Conservation (phyloP, 805 yeast genomes). For the Jamesozyma spencerorum region DNA sequence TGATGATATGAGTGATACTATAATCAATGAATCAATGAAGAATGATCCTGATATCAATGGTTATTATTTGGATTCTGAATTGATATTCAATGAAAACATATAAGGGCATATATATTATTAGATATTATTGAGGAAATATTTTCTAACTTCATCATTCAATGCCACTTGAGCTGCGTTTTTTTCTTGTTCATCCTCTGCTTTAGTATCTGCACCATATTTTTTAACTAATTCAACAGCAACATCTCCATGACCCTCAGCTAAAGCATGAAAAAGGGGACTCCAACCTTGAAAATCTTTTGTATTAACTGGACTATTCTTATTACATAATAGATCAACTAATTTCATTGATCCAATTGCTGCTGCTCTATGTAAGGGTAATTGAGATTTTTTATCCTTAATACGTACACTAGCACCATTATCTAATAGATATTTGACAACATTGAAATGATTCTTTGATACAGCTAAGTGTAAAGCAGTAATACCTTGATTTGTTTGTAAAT, state of each 20-base stretch:
- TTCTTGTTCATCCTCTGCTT: conserved; percentile 41
- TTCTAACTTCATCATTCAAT: conserved; percentile 42
- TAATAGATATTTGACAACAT: conserved; percentile 46
- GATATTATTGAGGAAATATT: conserved; percentile 29
- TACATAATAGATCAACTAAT: conserved; percentile 45
- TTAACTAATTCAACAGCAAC: conserved; percentile 51
- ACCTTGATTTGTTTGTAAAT: conserved; percentile 56
- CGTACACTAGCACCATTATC: conserved; percentile 53
- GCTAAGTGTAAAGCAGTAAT: conserved; percentile 72
- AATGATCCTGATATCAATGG: conserved; percentile 21
- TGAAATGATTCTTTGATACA: conserved; percentile 54
- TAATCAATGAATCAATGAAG: conserved; percentile 10
- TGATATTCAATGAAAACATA: conserved; percentile 16
- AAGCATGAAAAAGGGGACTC: conserved; percentile 84
- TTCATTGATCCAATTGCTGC: conserved; percentile 62
- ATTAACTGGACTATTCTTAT: conserved; percentile 53
- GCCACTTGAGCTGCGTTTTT: conserved; percentile 46
- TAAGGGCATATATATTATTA: conserved; percentile 1
- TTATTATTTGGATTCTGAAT: conserved; percentile 12
- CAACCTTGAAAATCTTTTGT: conserved; percentile 64
- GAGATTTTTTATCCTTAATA: conserved; percentile 56
- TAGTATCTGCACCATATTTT: conserved; percentile 55
- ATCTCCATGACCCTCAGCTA: conserved; percentile 84
- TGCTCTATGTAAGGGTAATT: conserved; percentile 72
- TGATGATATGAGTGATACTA: conserved; percentile 13